Conservation (phyloP, 352 stramenopile species). For the Pilasporangium apinafurcum region DNA sequence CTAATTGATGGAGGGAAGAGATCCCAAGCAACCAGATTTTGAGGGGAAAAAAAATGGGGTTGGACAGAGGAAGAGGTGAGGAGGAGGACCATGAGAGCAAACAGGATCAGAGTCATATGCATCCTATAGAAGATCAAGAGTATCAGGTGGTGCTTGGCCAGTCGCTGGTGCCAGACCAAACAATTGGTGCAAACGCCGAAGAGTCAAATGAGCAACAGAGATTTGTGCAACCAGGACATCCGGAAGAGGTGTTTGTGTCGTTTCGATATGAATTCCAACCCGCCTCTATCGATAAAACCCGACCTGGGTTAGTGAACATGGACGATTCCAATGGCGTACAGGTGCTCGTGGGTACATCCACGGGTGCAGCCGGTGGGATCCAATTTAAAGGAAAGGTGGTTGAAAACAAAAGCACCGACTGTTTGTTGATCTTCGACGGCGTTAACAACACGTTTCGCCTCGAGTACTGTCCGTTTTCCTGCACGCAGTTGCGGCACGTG, state of each 20-base stretch:
- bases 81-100: too few relatives aligned
- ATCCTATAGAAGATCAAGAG: constrained; percentile 39
- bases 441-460: constrained; percentile 51
- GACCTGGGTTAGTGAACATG: constrained; percentile 57
- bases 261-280: constrained; percentile 86
- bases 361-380: constrained; percentile 47
- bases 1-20: too few relatives aligned
- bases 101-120: too few relatives aligned
- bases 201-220: background rate
- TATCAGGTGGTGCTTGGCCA: constrained; percentile 47
- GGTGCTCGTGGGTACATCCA: constrained; percentile 55
- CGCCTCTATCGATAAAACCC: constrained; percentile 63
- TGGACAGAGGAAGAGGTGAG: too few relatives aligned
- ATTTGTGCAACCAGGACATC: background rate
- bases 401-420: constrained; percentile 81
- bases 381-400: constrained; percentile 72
- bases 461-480: constrained; percentile 61
- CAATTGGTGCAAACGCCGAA: background rate
- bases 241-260: constrained; percentile 28
- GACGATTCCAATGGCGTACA: constrained; percentile 53
- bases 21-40: too few relatives aligned
- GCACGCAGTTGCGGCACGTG: constrained; percentile 70
- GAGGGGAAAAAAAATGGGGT: too few relatives aligned
- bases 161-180: constrained; percentile 19
- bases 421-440: constrained; percentile 76